Conservation (phyloP, 257 asterid species). For the Lycium barbarum region DNA sequence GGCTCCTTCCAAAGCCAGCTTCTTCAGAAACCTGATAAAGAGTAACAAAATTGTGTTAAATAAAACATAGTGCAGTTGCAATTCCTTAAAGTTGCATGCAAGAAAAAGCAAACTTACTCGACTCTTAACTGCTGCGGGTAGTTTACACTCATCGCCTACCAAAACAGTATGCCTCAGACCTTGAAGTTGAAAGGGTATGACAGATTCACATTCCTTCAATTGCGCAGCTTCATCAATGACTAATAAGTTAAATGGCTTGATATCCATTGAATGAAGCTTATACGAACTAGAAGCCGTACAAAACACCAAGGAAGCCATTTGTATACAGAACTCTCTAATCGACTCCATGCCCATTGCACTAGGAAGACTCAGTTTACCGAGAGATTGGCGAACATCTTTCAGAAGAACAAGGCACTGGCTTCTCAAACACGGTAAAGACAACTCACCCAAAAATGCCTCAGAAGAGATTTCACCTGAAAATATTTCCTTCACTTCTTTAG, state of each 20-base stretch:
- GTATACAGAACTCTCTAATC: slow-evolving; percentile 12
- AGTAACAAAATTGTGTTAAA: background rate
- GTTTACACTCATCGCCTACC: slow-evolving; percentile 38
- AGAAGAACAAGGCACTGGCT: slow-evolving; percentile 22
- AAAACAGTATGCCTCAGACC: slow-evolving; percentile 28
- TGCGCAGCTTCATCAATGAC: slow-evolving; percentile 36
- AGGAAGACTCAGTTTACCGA: slow-evolving; percentile 9
- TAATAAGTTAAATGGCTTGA: slow-evolving; percentile 28
- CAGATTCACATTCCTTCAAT: slow-evolving; percentile 35
- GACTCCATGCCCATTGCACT: slow-evolving; percentile 3
- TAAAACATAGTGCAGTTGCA: background rate
- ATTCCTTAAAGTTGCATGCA: background rate
- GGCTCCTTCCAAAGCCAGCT: slow-evolving; percentile 32
- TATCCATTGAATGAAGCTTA: slow-evolving; percentile 30
- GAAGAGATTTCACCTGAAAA: slow-evolving; percentile 15
- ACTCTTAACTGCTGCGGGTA: slow-evolving; percentile 33
- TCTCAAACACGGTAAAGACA: slow-evolving; percentile 17
- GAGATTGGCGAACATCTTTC: background rate
- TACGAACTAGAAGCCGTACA: slow-evolving; percentile 35
- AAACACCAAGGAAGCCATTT: slow-evolving; percentile 23
- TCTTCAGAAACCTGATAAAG: slow-evolving; percentile 16
- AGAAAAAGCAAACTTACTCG: slow-evolving; percentile 13
- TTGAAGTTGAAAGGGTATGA: slow-evolving; percentile 32
- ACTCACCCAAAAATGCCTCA: background rate
- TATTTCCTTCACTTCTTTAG: background rate